These are phyloP conservation scores for Hysterium pulicare DNA, from an alignment of 2,329 filamentous ascomycete species.

Conservation along the genomic window DNA sequence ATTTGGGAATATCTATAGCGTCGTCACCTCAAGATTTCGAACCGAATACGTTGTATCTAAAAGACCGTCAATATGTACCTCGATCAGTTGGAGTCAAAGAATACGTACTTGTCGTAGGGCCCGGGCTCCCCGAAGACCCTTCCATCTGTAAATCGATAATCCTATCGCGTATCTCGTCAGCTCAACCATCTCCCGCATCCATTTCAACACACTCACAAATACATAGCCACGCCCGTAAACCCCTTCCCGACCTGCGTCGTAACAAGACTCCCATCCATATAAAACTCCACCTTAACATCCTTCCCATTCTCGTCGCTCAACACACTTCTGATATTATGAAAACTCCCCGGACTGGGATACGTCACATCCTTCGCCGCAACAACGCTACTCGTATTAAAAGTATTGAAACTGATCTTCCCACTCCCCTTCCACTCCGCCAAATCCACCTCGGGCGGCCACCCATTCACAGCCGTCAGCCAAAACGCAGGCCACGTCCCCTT, in stretches of 20 bases:
- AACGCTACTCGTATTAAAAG: constrained; percentile 49
- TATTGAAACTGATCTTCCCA: constrained; percentile 56
- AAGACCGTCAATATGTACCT: constrained; percentile 5
- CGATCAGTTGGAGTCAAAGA: neutral
- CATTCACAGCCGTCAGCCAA: constrained; percentile 54
- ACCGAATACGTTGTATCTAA: constrained; percentile 23
- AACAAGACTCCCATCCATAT: constrained; percentile 50
- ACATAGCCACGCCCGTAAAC: constrained; percentile 43
- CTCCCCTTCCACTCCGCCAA: constrained; percentile 60
- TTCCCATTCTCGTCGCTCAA: constrained; percentile 51
- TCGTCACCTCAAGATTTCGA: constrained; percentile 22
- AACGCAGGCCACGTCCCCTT: constrained; percentile 57
- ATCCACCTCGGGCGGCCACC: constrained; percentile 60
- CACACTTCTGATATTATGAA: constrained; percentile 52
- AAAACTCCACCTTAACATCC: constrained; percentile 54
- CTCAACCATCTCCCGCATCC: neutral
- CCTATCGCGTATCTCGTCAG: constrained; percentile 8
- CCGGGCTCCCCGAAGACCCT: constrained; percentile 22
- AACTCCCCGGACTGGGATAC: constrained; percentile 47
- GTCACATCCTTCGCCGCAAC: constrained; percentile 48
- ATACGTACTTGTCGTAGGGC: constrained; percentile 20
- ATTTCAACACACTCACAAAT: constrained; percentile 19
- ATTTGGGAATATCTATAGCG: constrained; percentile 9
- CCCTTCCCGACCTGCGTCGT: constrained; percentile 51
- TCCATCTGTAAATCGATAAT: constrained; percentile 35